Base-by-base conservation (phyloP, 352 stramenopile genomes). In the Phytophthora fragariae region DNA sequence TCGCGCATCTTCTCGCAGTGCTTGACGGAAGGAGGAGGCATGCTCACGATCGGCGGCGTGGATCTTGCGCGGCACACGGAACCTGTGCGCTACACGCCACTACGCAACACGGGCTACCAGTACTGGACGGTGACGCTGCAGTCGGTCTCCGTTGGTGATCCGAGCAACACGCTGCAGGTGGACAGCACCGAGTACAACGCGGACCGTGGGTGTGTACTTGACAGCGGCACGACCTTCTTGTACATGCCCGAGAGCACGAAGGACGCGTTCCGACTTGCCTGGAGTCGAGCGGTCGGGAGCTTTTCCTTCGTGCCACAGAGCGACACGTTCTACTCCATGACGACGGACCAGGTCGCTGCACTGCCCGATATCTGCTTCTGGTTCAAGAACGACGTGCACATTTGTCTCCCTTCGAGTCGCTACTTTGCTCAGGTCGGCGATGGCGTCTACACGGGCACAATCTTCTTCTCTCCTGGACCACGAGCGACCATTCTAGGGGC, bases 1-100 rank as follows among this genome's bases (percentile, higher is more conserved):
- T 83, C 88, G 27, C 85, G 95, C 19, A 85, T 95, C 21, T 99
- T 99, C 80, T 91, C 92, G 35, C 83, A 99, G 41, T 99, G 97
- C 77, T 98, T 98, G 65, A 78, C 85, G 2, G 61, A 90, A 8
- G 86, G 87, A 31, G 95, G 95, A 17, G 97, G 97, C 2, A 85
- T 88, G 17, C 91, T 99, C 73, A 97, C 95, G 2, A 76, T 99
- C 1, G 97, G 97, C 14, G 97, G 96, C 12, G 82, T 97, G 19
- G 86, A 95, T 60, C 67, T 89, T 39, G 75, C 80, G 31, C 73
- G 88, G 6, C 88, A 94, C 75, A 88, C 74, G 9, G 84, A 79
- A 17, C 81, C 84, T 2, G 95, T 99, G 74, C 73, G 91, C 15
- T 99, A 95, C 76, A 96, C 89, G 6, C 90, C 90, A 5, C 85